Conservation (phyloP, 129 eudicot genomes). For the Centaurea solstitialis region DNA sequence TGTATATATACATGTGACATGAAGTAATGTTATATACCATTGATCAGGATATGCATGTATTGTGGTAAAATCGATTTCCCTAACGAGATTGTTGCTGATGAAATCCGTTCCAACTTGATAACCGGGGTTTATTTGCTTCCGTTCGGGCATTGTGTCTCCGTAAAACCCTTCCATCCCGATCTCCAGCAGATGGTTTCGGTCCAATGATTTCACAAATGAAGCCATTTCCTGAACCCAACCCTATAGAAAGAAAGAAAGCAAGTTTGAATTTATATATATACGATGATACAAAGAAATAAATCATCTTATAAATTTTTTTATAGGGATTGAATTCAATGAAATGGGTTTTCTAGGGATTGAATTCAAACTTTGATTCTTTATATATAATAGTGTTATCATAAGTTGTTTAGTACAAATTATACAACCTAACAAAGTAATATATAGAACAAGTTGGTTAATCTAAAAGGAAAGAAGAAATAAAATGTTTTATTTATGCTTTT, state of each 20-base stretch:
- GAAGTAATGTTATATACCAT: slow-evolving; percentile 33
- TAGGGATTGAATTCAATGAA: background rate
- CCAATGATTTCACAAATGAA: slow-evolving; percentile 54
- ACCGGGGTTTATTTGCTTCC: slow-evolving; percentile 65
- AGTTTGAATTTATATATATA: background rate
- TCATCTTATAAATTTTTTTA: background rate
- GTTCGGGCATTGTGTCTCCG: slow-evolving; percentile 66
- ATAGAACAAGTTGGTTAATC: background rate
- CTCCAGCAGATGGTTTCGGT: slow-evolving; percentile 54
- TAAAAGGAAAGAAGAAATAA: background rate
- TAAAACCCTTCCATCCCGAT: slow-evolving; percentile 87
- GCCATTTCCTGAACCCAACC: slow-evolving; percentile 89
- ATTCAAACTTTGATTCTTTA: too few species aligned
- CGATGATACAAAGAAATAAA: background rate
- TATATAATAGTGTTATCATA: too few species aligned
- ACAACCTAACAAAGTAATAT: too few species aligned
- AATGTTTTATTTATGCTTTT: background rate
- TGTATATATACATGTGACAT: background rate
- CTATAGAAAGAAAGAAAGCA: slow-evolving; percentile 16
- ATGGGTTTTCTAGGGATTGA: background rate
- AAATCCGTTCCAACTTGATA: slow-evolving; percentile 83
- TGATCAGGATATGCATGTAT: slow-evolving; percentile 68
- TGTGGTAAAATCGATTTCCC: slow-evolving; percentile 71
- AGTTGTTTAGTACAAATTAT: too few species aligned
- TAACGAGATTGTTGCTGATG: slow-evolving; percentile 54